Conservation (phyloP, 129 eudicot genomes). For the Flaveria linearis region DNA sequence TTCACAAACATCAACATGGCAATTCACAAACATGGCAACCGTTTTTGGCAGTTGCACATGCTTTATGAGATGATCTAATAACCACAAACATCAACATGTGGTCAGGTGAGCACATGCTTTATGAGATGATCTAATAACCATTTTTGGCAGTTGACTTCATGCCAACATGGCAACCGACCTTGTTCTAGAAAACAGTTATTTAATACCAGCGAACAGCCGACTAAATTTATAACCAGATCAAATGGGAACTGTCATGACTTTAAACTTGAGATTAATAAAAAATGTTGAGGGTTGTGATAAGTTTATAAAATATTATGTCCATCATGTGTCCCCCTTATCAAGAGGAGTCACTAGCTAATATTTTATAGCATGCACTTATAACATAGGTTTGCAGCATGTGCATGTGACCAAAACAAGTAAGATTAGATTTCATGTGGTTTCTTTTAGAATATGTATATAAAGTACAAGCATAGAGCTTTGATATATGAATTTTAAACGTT, state of each 20-base stretch:
- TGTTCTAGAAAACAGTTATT: slow-evolving; percentile 10
- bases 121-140: slow-evolving; percentile 22
- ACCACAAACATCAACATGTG: background rate
- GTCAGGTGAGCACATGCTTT: slow-evolving; percentile 20
- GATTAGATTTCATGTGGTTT: slow-evolving; percentile 75
- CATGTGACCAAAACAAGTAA: slow-evolving; percentile 49
- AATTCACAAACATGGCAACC: too few species aligned
- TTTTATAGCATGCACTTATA: slow-evolving; percentile 28
- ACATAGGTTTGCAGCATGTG: slow-evolving; percentile 47
- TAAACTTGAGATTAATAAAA: slow-evolving; percentile 30
- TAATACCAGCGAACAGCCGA: background rate
- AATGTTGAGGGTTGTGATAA: slow-evolving; percentile 41
- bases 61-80: too few species aligned
- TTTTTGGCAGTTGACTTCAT: slow-evolving; percentile 2
- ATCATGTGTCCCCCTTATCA: slow-evolving; percentile 38
- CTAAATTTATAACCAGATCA: slow-evolving; percentile 31
- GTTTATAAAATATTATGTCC: slow-evolving; percentile 25
- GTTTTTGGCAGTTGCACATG: too few species aligned
- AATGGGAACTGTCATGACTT: slow-evolving; percentile 23
- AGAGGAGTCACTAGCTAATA: slow-evolving; percentile 33
- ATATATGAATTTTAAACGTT: background rate
- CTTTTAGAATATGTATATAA: slow-evolving; percentile 21
- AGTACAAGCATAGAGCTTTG: slow-evolving; percentile 11
- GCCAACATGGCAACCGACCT: slow-evolving; percentile 34
- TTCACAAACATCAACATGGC: background rate